A percentile compares a stretch with the other conserved stretches of the same genome.
Evolutionary conservation across 1,139 yeast species (phyloP).

Genomic region (Fermentozyma sake): DNA sequence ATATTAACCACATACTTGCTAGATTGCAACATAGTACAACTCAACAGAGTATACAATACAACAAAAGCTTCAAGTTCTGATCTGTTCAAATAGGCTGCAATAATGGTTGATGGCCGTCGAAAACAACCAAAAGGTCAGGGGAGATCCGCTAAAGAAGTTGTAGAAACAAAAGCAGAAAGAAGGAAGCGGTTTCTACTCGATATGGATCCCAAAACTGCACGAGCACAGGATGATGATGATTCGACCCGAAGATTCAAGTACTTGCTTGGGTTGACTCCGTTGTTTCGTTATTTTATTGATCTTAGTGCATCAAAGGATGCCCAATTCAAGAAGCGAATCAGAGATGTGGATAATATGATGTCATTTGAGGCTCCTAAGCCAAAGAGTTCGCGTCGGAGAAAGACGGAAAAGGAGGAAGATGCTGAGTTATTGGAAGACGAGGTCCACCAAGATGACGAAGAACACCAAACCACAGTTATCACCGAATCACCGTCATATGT

Average conservation of each 20-base stretch:
- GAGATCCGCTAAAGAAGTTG: no score
- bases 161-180: slow-evolving; percentile 20
- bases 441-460: slow-evolving; percentile 48
- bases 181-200: slow-evolving; percentile 44
- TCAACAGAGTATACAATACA: no score
- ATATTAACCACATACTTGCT: no score
- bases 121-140: no score
- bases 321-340: slow-evolving; percentile 52
- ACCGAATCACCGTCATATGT: slow-evolving; percentile 75
- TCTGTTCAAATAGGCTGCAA: no score
- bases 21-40: no score
- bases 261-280: slow-evolving; percentile 74
- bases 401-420: slow-evolving; percentile 89
- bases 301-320: slow-evolving; percentile 73
- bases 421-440: slow-evolving; percentile 81
- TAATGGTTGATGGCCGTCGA: no score
- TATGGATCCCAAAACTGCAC: slow-evolving; percentile 51
- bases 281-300: slow-evolving; percentile 86
- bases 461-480: slow-evolving; percentile 51
- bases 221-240: slow-evolving; percentile 57
- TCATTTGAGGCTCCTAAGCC: slow-evolving; percentile 12
- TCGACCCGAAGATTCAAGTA: slow-evolving; percentile 79
- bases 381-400: slow-evolving; percentile 33
- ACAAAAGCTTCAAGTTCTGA: no score
- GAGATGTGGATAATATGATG: slow-evolving; percentile 47